Base-by-base conservation (phyloP, 108 stramenopile species). In the Nitzschia sp. region DNA sequence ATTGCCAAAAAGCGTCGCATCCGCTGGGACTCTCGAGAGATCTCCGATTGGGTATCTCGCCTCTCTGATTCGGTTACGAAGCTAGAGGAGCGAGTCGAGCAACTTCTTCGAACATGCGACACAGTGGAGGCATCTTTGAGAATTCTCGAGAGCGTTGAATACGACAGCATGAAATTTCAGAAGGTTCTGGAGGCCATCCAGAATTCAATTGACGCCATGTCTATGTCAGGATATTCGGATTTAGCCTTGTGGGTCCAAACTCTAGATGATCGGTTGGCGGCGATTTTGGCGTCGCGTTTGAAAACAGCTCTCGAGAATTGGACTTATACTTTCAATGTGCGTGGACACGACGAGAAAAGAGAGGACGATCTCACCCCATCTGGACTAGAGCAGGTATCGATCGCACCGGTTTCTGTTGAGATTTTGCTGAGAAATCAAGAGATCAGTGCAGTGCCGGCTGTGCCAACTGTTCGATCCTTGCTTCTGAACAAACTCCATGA, bases 161-260 rank as follows among this genome's bases (percentile, higher is more conserved):
- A 92, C 54, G 83, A 89, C 25, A 44, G 74, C 13, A 44, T 64
- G 29, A 80, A 75, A 69, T 87, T 95, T 69, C 33, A 63, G 1
- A 47, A 50, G 25, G 83, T 93, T 15, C 72, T 97, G 34, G 72
- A 77, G 30, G 69, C 68, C 41, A 85, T 99, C 38, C 97, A 99
- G 66, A 93, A 96, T 72, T 71, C 88, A 38, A 88, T 97, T 28
- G 96, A 97, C 60, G 90, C 94, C 60, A 87, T 98, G 77, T 88
- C 84, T 32, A 63, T 95, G 46, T 82, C 89, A 65, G 94, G 94
- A 35, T 95, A 85, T 63, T 63, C 86, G 9, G 80, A 91, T 44
- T 63, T 94, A 44, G 77, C 75, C 5, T 75, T 81, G 0, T 95
- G 91, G 91, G 91, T 92, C 28, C 58, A 71, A 25, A 65, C 77